phyloP scores from a whole-genome alignment of 768 basidiomycete genomes.

The Leucocoprinus sp. region DNA sequence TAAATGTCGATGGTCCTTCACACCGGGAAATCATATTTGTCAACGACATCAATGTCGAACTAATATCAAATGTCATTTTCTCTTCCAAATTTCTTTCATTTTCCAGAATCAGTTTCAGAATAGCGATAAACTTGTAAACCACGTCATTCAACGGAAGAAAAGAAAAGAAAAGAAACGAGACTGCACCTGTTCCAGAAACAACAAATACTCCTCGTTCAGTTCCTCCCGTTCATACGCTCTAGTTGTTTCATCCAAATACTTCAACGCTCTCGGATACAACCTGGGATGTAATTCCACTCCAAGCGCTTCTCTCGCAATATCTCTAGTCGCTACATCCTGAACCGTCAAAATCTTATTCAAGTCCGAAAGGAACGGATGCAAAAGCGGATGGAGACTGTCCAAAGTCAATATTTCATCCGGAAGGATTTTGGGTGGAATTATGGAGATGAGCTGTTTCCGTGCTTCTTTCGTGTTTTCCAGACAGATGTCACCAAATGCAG shows the following conservation, averaged over 20 bases:
- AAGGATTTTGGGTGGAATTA: slow-evolving; percentile 50
- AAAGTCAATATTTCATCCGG: slow-evolving; percentile 68
- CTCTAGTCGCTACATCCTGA: slow-evolving; percentile 61
- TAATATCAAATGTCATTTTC: slow-evolving; percentile 54
- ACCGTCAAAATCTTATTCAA: slow-evolving; percentile 62
- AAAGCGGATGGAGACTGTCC: slow-evolving; percentile 46
- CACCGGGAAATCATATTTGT: slow-evolving; percentile 61
- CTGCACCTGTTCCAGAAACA: slow-evolving; percentile 72
- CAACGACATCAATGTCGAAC: slow-evolving; percentile 47
- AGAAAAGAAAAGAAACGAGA: not conserved
- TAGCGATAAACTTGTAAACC: slow-evolving; percentile 51
- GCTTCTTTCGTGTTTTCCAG: slow-evolving; percentile 17
- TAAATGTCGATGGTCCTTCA: slow-evolving; percentile 40
- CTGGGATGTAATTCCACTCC: slow-evolving; percentile 71
- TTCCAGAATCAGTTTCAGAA: slow-evolving; percentile 74
- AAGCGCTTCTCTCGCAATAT: slow-evolving; percentile 72
- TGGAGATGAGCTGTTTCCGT: slow-evolving; percentile 40
- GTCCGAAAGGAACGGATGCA: slow-evolving; percentile 58
- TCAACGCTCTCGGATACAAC: slow-evolving; percentile 59
- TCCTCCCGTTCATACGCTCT: slow-evolving; percentile 9
- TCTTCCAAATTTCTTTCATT: slow-evolving; percentile 57
- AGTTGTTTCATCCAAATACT: slow-evolving; percentile 48
- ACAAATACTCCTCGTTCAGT: slow-evolving; percentile 32
- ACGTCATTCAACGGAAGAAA: not conserved
- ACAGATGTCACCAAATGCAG: slow-evolving; percentile 64